These are phyloP conservation scores for Auxenochlorella protothecoides DNA, from an alignment of 139 green algal species.

Conservation along the genomic window DNA sequence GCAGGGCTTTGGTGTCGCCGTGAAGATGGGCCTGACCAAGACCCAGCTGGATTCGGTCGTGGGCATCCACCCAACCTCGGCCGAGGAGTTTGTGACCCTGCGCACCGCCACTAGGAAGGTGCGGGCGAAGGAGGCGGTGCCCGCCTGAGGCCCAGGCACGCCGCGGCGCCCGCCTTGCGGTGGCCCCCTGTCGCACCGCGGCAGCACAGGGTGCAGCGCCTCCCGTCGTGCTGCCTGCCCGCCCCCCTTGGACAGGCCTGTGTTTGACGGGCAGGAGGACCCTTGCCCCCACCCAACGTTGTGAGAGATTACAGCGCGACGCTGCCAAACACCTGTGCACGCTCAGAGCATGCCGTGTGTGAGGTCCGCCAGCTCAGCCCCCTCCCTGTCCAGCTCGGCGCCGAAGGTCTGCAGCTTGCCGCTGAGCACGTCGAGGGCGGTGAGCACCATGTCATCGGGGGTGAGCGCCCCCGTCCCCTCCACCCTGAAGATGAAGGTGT, in stretches of 20 bases:
- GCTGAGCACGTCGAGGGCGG: constrained; percentile 56
- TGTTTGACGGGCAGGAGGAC: no score
- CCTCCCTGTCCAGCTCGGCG: constrained; percentile 3
- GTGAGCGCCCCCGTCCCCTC: constrained; percentile 71
- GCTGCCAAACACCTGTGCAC: no score
- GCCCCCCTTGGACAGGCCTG: no score
- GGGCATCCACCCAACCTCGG: constrained; percentile 87
- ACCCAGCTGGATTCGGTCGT: constrained; percentile 78
- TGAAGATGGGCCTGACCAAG: constrained; percentile 95
- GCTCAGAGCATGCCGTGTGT: no score
- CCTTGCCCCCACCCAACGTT: no score
- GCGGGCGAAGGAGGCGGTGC: background rate
- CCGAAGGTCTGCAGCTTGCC: constrained; percentile 48
- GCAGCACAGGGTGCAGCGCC: no score
- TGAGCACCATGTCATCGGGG: constrained; percentile 53
- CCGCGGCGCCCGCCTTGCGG: no score
- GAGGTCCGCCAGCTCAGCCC: background rate
- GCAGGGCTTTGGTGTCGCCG: constrained; percentile 85
- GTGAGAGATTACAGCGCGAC: no score
- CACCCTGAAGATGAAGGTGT: constrained; percentile 86
- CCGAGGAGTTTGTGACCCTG: constrained; percentile 98
- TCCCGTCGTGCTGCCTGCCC: no score
- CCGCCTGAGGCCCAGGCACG: no score
- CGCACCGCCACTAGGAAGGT: constrained; percentile 32
- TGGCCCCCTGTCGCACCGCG: no score